These are phyloP conservation scores for Phytophthora ohioensis DNA, from an alignment of 352 stramenopile genomes.

Conservation along the genomic window DNA sequence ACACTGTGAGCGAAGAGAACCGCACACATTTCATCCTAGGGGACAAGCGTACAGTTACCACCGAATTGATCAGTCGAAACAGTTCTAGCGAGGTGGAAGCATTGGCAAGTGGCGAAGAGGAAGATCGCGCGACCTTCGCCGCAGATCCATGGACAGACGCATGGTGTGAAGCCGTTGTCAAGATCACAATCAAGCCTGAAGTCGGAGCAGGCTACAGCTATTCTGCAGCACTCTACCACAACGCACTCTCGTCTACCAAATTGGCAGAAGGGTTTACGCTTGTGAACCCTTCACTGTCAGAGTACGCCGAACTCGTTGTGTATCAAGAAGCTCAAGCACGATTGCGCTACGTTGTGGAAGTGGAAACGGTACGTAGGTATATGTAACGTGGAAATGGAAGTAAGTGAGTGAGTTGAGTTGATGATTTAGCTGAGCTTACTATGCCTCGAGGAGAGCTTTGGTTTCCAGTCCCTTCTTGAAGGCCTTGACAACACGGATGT, in stretches of 20 bases:
- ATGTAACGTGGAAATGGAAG: background rate
- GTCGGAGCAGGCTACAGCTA: constrained; percentile 38
- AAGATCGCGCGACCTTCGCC: too few relatives aligned
- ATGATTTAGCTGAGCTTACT: background rate
- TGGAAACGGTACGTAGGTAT: constrained; percentile 44
- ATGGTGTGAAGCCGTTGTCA: constrained; percentile 41
- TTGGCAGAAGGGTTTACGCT: constrained; percentile 21
- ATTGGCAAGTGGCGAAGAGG: too few relatives aligned
- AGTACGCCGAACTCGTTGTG: constrained; percentile 80
- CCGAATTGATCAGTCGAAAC: constrained; percentile 54
- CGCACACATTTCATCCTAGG: constrained; percentile 35
- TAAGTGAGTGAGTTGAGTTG: background rate
- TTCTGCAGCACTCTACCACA: constrained; percentile 63
- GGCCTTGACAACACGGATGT: constrained; percentile 68
- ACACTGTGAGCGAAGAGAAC: constrained; percentile 40
- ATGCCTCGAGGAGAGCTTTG: constrained; percentile 17
- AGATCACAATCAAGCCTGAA: constrained; percentile 33
- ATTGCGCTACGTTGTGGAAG: constrained; percentile 83
- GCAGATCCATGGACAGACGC: background rate
- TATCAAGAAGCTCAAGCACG: constrained; percentile 77
- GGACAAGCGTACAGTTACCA: constrained; percentile 40
- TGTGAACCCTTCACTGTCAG: constrained; percentile 22
- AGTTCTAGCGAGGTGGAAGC: constrained; percentile 5
- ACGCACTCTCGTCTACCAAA: constrained; percentile 28
- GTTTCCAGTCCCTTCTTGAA: constrained; percentile 66